Base-by-base conservation (phyloP, 2,329 filamentous ascomycete genomes). In the Cladophialophora immunda region DNA sequence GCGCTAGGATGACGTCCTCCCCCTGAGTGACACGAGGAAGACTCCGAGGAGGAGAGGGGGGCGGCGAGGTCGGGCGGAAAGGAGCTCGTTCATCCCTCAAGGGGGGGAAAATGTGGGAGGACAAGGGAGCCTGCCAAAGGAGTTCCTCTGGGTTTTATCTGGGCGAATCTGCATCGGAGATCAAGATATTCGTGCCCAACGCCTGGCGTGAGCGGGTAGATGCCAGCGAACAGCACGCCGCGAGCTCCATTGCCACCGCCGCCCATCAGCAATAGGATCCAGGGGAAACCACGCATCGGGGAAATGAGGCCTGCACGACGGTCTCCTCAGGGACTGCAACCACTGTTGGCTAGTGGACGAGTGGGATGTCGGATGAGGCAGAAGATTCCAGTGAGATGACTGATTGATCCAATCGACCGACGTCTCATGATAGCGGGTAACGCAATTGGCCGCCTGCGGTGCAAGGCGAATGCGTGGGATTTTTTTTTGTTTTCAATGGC, bases 131-230 rank as follows among this genome's bases (percentile, higher is more conserved):
- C 64, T 62, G 67, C 65, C 64, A 62, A 34, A 64, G 55, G 45
- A 36, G 29, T 22, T 36, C 5, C 54, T 55, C 52, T 27, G 47
- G 15, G 9, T 58, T 67, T 54, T 60, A 62, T 56, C 45, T 50
- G 58, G 53, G 53, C 66, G 67, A 69, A 67, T 69, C 53, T 67
- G 27, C 36, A 55, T 50, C 19, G 45, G 38, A 38, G 47, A 41
- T 38, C 29, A 29, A 53, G 36, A 32, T 56, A 58, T 62, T 67
- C 56, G 34, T 69, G 67, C 67, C 67, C 67, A 69, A 69, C 67
- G 54, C 32, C 54, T 41, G 19, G 47, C 57, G 32, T 34, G 47
- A 64, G 36, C 64, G 53, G 58, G 41, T 45, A 53, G 58, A 54
- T 58, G 59, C 67, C 67, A 66, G 53, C 60, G 63, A 62, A 63